Base-by-base conservation (phyloP, 2,329 filamentous ascomycete species). In the Aspergillus fumigatus region DNA sequence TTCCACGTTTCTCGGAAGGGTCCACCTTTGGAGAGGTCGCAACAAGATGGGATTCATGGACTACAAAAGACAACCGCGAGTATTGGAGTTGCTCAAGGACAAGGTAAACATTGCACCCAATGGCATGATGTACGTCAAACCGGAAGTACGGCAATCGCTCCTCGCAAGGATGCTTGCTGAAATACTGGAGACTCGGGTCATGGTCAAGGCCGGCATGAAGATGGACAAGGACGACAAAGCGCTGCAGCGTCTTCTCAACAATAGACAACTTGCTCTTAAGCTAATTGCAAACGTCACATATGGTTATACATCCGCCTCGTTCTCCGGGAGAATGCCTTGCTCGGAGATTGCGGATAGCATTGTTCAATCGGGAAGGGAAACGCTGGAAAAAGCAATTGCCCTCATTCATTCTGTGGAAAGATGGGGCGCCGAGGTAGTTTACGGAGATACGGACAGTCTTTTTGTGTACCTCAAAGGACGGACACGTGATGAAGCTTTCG, bases 261-360 rank as follows among this genome's bases (percentile, higher is more conserved):
- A 97, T 71, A 82, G 94, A 67, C 94, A 99, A 66, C 80, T 99
- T 3, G 94, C 94, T 0, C 82, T 99, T 26, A 99, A 99, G 70
- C 81, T 99, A 6, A 90, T 99, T 41, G 94, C 94, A n/a, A 99
- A 99, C 66, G 94, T 99, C 63, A 99, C 94, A 0, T 99, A 99
- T 68, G 94, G 94, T 10, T 99, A 99, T 74, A 94, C 94, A 0
- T 97, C 94, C 2, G 94, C 94, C 0, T 95, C 91, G 0, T 99
- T 97, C 73, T 97, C 93, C 0, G 94, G 94, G 0, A 86, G 94
- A 25, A 97, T 99, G 94, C 94, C 94, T 0, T 99, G 94, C 72
- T 91, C 92, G 1, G 94, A 99, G 73, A 96, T 99, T 61, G 94
- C 94, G 7, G 94, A 99, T 76, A 96, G 91, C 73, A 99, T 99